phyloP scores from a whole-genome alignment of 495 filamentous ascomycete species.

The Aspergillus nanangensis region DNA sequence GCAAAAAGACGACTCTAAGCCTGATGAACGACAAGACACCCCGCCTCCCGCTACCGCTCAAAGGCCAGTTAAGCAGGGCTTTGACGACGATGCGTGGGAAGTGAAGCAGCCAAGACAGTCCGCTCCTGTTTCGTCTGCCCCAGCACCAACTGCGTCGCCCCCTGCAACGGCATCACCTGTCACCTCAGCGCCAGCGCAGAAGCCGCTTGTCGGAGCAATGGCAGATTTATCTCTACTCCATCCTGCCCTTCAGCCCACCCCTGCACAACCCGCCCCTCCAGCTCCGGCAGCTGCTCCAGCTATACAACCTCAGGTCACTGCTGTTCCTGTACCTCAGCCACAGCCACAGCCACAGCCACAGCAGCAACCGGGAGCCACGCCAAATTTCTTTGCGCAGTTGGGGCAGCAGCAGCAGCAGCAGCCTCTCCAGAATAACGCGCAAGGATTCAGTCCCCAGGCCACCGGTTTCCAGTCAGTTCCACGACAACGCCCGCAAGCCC shows the following conservation, averaged over 20 bases:
- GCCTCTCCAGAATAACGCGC: conserved; percentile 9
- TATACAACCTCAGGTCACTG: conserved; percentile 44
- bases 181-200: conserved; percentile 38
- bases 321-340: conserved; percentile 42
- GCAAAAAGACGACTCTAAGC: conserved; percentile 47
- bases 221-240: conserved; percentile 74
- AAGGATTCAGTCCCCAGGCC: conserved; percentile 33
- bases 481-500: conserved; percentile 71
- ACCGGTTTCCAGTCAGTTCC: conserved; percentile 47
- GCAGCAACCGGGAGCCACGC: conserved; percentile 45
- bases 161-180: conserved; percentile 33
- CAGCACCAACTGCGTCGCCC: conserved; percentile 21
- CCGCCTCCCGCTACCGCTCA: conserved; percentile 38
- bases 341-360: conserved; percentile 46
- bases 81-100: conserved; percentile 98
- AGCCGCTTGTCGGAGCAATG: conserved; percentile 64
- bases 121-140: conserved; percentile 23
- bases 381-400: conserved; percentile 49
- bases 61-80: conserved; percentile 56
- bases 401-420: conserved; percentile 33
- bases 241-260: conserved; percentile 70
- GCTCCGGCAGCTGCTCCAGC: conserved; percentile 15
- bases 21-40: conserved; percentile 41
- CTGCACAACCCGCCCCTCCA: conserved; percentile 45
- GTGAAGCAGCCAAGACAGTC: conserved; percentile 81